phyloP scores from a whole-genome alignment of 306 rosid genomes.

The Myrica gale region DNA sequence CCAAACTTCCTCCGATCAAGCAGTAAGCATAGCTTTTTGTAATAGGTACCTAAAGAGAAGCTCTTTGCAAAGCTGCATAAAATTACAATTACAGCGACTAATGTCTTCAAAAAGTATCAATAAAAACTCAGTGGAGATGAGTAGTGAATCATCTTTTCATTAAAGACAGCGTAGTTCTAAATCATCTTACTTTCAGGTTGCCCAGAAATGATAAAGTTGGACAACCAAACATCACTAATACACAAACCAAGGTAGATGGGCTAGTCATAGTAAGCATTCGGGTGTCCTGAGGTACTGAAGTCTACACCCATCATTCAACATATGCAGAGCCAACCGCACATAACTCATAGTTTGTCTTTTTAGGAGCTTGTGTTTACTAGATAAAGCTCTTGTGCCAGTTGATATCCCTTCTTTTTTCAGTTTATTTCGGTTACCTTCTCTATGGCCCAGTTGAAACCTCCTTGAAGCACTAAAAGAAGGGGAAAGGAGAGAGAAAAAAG shows the following conservation, averaged over 20 bases:
- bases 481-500: too few species aligned
- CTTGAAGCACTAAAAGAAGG: too few species aligned
- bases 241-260: too few species aligned
- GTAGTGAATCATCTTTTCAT: background rate
- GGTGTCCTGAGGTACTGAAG: background rate
- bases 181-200: too few species aligned
- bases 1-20: background rate
- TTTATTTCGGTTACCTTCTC: too few species aligned
- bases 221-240: too few species aligned
- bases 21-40: background rate
- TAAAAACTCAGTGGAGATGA: background rate
- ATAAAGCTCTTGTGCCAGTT: too few species aligned
- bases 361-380: too few species aligned
- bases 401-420: too few species aligned
- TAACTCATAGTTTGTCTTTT: too few species aligned
- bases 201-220: background rate
- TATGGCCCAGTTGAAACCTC: too few species aligned
- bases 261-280: background rate
- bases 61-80: background rate
- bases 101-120: background rate
- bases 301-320: background rate
- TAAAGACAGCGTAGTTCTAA: background rate
- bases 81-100: background rate
- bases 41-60: background rate
- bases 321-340: background rate